Base-by-base conservation (phyloP, 2,329 filamentous ascomycete genomes). In the Xylaria sp. region DNA sequence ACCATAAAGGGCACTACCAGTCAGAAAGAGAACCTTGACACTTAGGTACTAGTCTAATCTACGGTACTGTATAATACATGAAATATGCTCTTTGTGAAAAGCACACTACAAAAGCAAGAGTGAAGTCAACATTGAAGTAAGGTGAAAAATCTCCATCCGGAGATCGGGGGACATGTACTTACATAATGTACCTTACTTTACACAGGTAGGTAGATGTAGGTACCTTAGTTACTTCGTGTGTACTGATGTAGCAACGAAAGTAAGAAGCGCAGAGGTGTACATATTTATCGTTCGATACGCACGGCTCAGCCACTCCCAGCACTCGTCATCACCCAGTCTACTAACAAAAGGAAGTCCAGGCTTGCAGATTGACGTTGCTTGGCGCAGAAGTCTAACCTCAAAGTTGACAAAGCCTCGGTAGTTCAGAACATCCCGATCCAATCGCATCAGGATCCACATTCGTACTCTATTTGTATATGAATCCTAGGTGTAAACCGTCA, bases 231-330 rank as follows among this genome's bases (percentile, higher is more conserved):
- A 36, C 34, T 12, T 36, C 2, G 8, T 9, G 12, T 14, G 14
- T 11, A 42, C 8, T 2, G 11, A 42, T 5, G 12, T 27, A 27
- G 24, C 24, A 42, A 42, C 1, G 39, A 11, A 11, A 17, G 39
- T 4, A 42, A 42, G 14, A 12, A 42, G n/a, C n/a, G n/a, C 36
- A 42, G 36, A 42, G 5, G 12, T 11, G 11, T 42, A 39, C 4
- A 36, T 48, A 27, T 32, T 59, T 42, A 57, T 47, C 36, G n/a
- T 47, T 58, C 39, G 39, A 53, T 54, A 21, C n/a, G 39, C 17
- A 63, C 19, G 27, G 30, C 60, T 68, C 61, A 64, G 61, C 62
- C 61, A 61, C 61, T 61, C 12, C 11, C 48, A 62, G 58, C 58
- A 63, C 36, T 65, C 63, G 63, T 62, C 64, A 61, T 66, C 58